These are phyloP conservation scores for Eutreptiella sp. DNA, from an alignment of 208 protist genomes.

Conservation along the genomic window DNA sequence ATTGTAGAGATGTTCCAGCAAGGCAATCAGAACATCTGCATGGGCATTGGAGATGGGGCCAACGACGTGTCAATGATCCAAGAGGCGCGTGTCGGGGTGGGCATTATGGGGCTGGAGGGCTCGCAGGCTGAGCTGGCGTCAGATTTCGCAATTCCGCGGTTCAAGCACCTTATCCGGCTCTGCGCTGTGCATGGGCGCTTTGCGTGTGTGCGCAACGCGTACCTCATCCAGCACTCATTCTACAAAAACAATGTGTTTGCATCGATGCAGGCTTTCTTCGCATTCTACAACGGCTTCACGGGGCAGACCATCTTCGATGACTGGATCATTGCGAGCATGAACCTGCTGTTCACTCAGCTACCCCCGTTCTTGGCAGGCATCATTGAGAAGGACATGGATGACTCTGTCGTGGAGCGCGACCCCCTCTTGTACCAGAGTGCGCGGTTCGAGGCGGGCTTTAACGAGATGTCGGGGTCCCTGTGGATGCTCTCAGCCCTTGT, in stretches of 20 bases:
- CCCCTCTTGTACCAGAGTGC: not conserved
- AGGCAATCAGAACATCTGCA: slow-evolving; percentile 43
- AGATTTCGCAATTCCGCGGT: slow-evolving; percentile 85
- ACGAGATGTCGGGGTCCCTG: not conserved
- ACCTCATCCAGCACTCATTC: slow-evolving; percentile 82
- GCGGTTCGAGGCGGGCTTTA: not conserved
- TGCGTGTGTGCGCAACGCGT: slow-evolving; percentile 70
- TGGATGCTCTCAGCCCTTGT: not conserved
- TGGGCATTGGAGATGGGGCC: slow-evolving; percentile 72
- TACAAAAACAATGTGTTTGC: slow-evolving; percentile 90
- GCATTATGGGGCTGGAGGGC: slow-evolving; percentile 90
- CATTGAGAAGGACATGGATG: slow-evolving; percentile 72
- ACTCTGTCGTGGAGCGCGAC: slow-evolving; percentile 61
- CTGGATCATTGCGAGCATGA: slow-evolving; percentile 70
- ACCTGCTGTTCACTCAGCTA: slow-evolving; percentile 63
- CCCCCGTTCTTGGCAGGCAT: slow-evolving; percentile 66
- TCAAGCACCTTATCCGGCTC: slow-evolving; percentile 72
- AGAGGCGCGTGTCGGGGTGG: slow-evolving; percentile 81
- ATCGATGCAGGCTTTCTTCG: slow-evolving; percentile 64
- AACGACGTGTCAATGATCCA: slow-evolving; percentile 90
- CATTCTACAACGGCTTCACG: slow-evolving; percentile 68
- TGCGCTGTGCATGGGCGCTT: slow-evolving; percentile 86
- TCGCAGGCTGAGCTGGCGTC: slow-evolving; percentile 78
- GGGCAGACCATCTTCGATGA: slow-evolving; percentile 69
- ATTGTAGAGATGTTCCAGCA: slow-evolving; percentile 59